These are phyloP conservation scores for Beta vulgaris DNA, from an alignment of 148 eudicot genomes.

Conservation along the genomic window DNA sequence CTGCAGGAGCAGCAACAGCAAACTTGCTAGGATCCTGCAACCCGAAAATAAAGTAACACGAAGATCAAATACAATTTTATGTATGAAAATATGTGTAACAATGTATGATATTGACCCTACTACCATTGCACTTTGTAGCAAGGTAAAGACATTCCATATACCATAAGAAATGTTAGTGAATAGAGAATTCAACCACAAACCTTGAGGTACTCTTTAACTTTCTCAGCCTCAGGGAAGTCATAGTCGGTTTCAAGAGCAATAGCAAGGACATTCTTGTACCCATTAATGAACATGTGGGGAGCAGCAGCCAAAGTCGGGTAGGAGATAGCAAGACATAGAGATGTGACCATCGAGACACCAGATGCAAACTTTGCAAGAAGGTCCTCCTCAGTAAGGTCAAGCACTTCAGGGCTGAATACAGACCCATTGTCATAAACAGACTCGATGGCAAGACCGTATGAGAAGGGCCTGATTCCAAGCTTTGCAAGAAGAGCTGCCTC, in stretches of 20 bases:
- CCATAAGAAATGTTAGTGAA: no score
- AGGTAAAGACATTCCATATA: no score
- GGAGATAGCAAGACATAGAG: constrained; percentile 53
- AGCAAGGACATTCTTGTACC: constrained; percentile 60
- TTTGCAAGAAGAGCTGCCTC: constrained; percentile 71
- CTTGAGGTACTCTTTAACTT: constrained; percentile 69
- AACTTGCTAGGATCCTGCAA: constrained; percentile 74
- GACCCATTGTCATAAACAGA: constrained; percentile 60
- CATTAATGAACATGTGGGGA: constrained; percentile 73
- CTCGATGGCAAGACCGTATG: constrained; percentile 52
- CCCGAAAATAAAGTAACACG: neutral
- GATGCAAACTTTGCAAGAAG: constrained; percentile 55
- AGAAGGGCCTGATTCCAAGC: constrained; percentile 76
- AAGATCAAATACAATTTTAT: no score
- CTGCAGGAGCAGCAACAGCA: constrained; percentile 55
- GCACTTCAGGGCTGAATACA: constrained; percentile 66
- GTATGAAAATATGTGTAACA: no score
- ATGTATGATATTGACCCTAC: no score
- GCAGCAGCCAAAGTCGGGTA: constrained; percentile 76
- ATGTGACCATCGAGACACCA: constrained; percentile 58
- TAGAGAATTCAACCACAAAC: no score
- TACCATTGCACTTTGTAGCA: no score
- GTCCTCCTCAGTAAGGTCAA: constrained; percentile 64
- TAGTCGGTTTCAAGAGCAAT: constrained; percentile 61
- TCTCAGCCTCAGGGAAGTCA: constrained; percentile 59